Evolutionary conservation across 176 grass and related monocot genomes (phyloP).

Genomic region (Triticum dicoccoides): DNA sequence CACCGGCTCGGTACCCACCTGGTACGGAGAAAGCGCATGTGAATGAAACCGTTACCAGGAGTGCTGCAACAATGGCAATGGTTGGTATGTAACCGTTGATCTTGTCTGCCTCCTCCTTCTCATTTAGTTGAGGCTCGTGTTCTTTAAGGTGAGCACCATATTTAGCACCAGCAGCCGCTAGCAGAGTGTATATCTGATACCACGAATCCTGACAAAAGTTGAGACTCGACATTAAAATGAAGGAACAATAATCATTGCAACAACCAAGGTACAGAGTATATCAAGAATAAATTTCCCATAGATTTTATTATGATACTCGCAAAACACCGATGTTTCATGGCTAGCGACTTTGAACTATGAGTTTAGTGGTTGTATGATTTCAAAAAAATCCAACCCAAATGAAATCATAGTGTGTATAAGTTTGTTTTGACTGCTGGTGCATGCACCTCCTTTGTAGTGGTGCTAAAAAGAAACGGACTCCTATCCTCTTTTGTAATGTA

Average conservation of each 20-base stretch:
- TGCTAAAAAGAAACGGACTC: too few relatives aligned
- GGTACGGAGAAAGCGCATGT: not conserved
- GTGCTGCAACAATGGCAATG: slow-evolving; percentile 23
- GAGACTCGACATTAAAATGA: not conserved
- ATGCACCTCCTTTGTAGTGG: too few relatives aligned
- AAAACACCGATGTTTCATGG: too few relatives aligned
- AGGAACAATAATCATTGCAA: not conserved
- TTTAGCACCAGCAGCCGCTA: slow-evolving; percentile 3
- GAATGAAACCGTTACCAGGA: slow-evolving; percentile 29
- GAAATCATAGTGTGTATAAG: too few relatives aligned
- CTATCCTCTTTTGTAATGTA: too few relatives aligned
- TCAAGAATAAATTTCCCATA: too few relatives aligned
- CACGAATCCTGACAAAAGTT: not conserved
- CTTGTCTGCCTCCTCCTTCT: slow-evolving; percentile 18
- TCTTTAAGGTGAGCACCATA: not conserved
- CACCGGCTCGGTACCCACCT: not conserved
- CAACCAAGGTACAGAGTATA: too few relatives aligned
- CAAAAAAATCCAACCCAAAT: too few relatives aligned
- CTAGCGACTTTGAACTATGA: too few relatives aligned
- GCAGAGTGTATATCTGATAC: not conserved
- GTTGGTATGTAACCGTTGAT: slow-evolving; percentile 19
- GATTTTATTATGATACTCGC: too few relatives aligned
- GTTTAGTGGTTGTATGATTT: too few relatives aligned
- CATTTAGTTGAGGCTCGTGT: not conserved
- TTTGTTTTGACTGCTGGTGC: too few relatives aligned